Evolutionary conservation across 2,329 filamentous ascomycete species (phyloP).

Genomic region (Grosmannia serpens): DNA sequence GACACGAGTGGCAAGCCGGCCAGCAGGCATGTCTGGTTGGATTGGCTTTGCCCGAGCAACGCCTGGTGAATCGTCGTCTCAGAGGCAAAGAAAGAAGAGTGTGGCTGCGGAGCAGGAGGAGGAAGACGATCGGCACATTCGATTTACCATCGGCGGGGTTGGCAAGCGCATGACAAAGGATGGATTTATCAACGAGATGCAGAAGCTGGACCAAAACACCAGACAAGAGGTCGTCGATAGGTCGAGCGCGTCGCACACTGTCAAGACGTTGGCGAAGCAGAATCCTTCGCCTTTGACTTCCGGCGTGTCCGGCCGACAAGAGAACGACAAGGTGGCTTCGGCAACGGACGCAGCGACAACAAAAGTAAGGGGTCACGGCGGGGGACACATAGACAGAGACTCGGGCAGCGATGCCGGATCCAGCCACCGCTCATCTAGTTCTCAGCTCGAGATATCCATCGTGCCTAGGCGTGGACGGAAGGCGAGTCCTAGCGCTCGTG

Average conservation of each 20-base stretch:
- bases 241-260: constrained; percentile 32
- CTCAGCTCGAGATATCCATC: neutral
- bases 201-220: constrained; percentile 57
- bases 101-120: constrained; percentile 32
- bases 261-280: constrained; percentile 39
- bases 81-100: constrained; percentile 27
- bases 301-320: neutral
- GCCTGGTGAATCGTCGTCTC: constrained; percentile 17
- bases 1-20: constrained; percentile 22
- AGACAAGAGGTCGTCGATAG: constrained; percentile 41
- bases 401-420: neutral
- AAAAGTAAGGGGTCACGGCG: neutral
- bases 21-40: constrained; percentile 37
- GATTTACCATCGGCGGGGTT: constrained; percentile 66
- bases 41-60: constrained; percentile 26
- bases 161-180: constrained; percentile 68
- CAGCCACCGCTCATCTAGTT: constrained; percentile 1
- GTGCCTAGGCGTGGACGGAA: neutral
- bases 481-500: neutral
- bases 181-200: constrained; percentile 66
- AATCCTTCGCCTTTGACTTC: constrained; percentile 14
- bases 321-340: neutral
- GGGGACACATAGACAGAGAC: neutral
- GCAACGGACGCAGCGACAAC: neutral
- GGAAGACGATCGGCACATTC: constrained; percentile 58